Conservation (phyloP, 2,329 filamentous ascomycete genomes). For the Neofusicoccum parvum region DNA sequence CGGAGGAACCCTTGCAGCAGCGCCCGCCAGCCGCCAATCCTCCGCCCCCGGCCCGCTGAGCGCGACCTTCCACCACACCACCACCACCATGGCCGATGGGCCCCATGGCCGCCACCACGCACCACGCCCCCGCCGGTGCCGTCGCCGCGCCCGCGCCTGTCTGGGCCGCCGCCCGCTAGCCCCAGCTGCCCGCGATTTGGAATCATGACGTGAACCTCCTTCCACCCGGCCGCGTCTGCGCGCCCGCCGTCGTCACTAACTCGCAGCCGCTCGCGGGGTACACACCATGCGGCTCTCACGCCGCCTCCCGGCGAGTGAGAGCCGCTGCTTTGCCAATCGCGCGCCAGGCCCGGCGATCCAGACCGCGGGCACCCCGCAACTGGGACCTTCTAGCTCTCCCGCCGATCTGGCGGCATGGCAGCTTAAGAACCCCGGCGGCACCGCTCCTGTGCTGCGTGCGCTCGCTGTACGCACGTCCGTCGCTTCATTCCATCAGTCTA, state of each 20-base stretch:
- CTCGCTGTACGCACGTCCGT: not conserved
- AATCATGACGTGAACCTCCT: constrained; percentile 1
- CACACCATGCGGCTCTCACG: not conserved
- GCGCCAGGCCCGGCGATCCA: not conserved
- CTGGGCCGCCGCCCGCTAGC: not conserved
- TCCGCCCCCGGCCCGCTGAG: constrained; percentile 1
- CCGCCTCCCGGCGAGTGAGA: not conserved
- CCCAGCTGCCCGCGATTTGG: not conserved
- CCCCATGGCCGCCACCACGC: not conserved
- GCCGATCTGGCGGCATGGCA: not conserved
- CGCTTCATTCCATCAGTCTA: not conserved
- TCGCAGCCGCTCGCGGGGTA: not conserved
- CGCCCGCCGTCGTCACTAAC: not conserved
- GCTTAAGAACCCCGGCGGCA: not conserved
- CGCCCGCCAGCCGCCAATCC: not conserved
- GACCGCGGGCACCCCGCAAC: not conserved
- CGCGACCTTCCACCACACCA: not conserved
- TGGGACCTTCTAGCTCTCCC: not conserved
- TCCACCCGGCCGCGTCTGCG: not conserved
- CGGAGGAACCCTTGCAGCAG: constrained; percentile 15
- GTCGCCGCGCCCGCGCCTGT: not conserved
- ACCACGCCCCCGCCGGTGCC: not conserved
- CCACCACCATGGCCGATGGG: not conserved
- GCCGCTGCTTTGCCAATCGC: not conserved
- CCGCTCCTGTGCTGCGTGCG: not conserved